Evolutionary conservation across 2,329 filamentous ascomycete genomes (phyloP).

Genomic region (Coleophoma eucalyptorum): DNA sequence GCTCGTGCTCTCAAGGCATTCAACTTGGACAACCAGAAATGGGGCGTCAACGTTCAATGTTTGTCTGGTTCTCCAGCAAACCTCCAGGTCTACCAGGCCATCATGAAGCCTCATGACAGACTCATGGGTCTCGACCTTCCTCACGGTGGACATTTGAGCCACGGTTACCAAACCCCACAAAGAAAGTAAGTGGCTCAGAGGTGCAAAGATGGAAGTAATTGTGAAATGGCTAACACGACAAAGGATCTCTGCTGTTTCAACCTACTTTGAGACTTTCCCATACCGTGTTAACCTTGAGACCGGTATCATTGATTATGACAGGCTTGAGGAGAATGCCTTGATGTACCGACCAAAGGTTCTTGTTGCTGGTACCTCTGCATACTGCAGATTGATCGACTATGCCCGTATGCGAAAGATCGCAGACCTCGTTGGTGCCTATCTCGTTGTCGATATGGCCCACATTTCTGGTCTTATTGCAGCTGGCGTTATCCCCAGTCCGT

Average conservation of each 20-base stretch:
- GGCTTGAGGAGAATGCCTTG: slow-evolving; percentile 81
- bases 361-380: slow-evolving; percentile 93
- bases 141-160: slow-evolving; percentile 91
- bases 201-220: neutral
- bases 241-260: slow-evolving; percentile 92
- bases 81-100: slow-evolving; percentile 94
- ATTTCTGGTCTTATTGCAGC: slow-evolving; percentile 95
- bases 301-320: slow-evolving; percentile 95
- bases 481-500: slow-evolving; percentile 89
- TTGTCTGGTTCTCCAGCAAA: slow-evolving; percentile 92
- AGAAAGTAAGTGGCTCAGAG: slow-evolving; percentile 63
- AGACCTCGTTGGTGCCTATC: slow-evolving; percentile 88
- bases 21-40: slow-evolving; percentile 79
- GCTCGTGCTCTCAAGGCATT: slow-evolving; percentile 89
- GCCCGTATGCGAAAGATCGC: slow-evolving; percentile 93
- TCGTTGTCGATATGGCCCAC: slow-evolving; percentile 97
- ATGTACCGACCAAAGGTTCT: slow-evolving; percentile 96
- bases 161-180: slow-evolving; percentile 94
- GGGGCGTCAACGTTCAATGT: slow-evolving; percentile 98
- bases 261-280: slow-evolving; percentile 98
- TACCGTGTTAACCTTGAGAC: slow-evolving; percentile 89
- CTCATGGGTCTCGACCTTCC: slow-evolving; percentile 97
- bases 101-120: slow-evolving; percentile 92
- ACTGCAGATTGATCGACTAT: slow-evolving; percentile 98
- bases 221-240: slow-evolving; percentile 9